These are phyloP conservation scores for Cutaneotrichosporon cutaneum DNA, from an alignment of 1,284 basidiomycete species.

Conservation along the genomic window DNA sequence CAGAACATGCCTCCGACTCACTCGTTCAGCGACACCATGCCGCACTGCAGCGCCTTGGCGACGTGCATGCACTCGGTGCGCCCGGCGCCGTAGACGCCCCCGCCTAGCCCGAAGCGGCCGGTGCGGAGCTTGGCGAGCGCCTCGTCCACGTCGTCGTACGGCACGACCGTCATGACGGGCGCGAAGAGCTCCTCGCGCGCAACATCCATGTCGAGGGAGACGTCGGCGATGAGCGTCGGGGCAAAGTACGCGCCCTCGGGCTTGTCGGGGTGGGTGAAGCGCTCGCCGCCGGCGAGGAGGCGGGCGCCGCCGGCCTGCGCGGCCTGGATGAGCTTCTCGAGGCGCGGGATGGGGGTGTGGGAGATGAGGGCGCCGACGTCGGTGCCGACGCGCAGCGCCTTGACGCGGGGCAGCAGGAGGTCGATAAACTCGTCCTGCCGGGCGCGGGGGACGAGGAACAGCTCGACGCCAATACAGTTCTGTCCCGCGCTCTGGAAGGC, in stretches of 20 bases:
- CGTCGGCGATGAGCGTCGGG: constrained; percentile 82
- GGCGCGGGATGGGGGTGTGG: constrained; percentile 60
- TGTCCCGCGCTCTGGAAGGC: constrained; percentile 71
- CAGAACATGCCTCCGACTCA: constrained; percentile 60
- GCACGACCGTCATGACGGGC: constrained; percentile 79
- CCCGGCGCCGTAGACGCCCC: constrained; percentile 87
- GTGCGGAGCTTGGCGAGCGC: constrained; percentile 82
- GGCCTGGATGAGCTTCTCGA: constrained; percentile 68
- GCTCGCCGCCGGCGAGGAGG: constrained; percentile 66
- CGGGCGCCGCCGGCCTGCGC: constrained; percentile 70
- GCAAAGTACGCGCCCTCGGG: constrained; percentile 75
- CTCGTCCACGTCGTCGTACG: constrained; percentile 74
- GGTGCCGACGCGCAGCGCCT: constrained; percentile 64
- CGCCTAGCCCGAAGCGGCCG: constrained; percentile 87
- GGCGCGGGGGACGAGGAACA: constrained; percentile 66
- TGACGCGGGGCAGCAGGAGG: constrained; percentile 64
- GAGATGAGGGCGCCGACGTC: constrained; percentile 57
- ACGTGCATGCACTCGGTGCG: constrained; percentile 72
- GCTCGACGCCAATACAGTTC: constrained; percentile 95
- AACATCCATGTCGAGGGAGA: constrained; percentile 70
- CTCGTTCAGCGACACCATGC: constrained; percentile 96
- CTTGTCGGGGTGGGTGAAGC: constrained; percentile 65
- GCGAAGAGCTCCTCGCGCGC: constrained; percentile 86
- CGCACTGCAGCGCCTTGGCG: constrained; percentile 76
- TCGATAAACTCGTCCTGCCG: constrained; percentile 62